Evolutionary conservation across 1,284 basidiomycete genomes (phyloP), one percentile per base, ranked within the genome.

Genomic region (Exsudoporus floridanus): DNA sequence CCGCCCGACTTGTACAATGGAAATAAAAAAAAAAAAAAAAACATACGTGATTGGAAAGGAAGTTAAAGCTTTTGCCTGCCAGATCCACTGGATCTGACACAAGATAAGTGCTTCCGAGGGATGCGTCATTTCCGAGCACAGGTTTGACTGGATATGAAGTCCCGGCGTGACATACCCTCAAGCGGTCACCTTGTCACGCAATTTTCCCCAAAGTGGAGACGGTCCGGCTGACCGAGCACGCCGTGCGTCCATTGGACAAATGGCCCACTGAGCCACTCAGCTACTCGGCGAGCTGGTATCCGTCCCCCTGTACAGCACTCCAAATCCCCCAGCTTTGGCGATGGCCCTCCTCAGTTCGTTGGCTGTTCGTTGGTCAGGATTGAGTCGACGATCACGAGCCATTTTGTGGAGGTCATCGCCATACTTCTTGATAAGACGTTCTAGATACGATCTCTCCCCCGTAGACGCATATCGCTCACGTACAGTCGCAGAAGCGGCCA

Each of bases 301-400:
- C 49, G 53, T 50, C 5, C 31, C 19, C 13, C 31, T 40, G 31
- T 35, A 40, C 34, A 69, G 50, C 41, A 25, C 41, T 16, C 19
- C 61, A 10, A 56, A 36, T 25, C 73, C 75, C 13, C 81, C 78
- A 30, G 81, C 80, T 63, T 78, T 83, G 54, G 63, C 69, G 52
- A 89, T 73, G 35, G 82, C 84, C 64, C 82, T 75, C 59, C 67
- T 79, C 65, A 99, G 74, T 73, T 95, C 86, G 16, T 93, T 95
- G 34, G 77, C 79, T 5, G 94, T 98, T 68, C 88, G 85, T 73
- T 98, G 96, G 72, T 86, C 87, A 21, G 82, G 73, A 67, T 99
- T 98, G 56, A 89, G 70, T 70, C 79, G 86, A 58, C 83, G 74
- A 73, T 98, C 95, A 58, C 77, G 78, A 10, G 86, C 83, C 93